phyloP scores from a whole-genome alignment of 805 yeast species.

The Kodamaea restingae region DNA sequence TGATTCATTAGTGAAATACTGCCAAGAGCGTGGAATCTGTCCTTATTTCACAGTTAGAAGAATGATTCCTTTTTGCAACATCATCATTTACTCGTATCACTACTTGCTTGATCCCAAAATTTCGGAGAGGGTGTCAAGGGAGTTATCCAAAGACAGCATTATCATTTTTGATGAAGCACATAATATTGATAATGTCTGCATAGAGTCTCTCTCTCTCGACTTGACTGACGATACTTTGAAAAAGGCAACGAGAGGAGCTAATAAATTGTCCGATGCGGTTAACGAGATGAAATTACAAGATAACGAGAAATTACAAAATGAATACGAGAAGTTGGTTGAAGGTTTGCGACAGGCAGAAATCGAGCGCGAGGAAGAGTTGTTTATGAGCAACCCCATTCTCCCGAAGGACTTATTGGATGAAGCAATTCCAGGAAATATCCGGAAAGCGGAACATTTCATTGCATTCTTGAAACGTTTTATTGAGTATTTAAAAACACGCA shows the following conservation, averaged over 20 bases:
- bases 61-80: conserved; percentile 92
- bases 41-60: conserved; percentile 98
- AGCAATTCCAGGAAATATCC: conserved; percentile 94
- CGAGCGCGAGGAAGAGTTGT: conserved; percentile 54
- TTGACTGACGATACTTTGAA: conserved; percentile 86
- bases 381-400: conserved; percentile 83
- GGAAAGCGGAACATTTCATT: conserved; percentile 95
- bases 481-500: conserved; percentile 91
- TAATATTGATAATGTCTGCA: conserved; percentile 97
- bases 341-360: conserved; percentile 84
- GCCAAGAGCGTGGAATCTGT: conserved; percentile 77
- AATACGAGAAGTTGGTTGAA: conserved; percentile 84
- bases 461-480: conserved; percentile 89
- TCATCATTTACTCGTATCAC: conserved; percentile 94
- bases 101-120: conserved; percentile 95
- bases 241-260: conserved; percentile 84
- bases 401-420: conserved; percentile 84
- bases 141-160: conserved; percentile 86
- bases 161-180: conserved; percentile 98
- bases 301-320: conserved; percentile 78
- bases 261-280: conserved; percentile 71
- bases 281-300: conserved; percentile 81
- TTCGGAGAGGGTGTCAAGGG: conserved; percentile 90
- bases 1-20: conserved; percentile 72
- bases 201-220: conserved; percentile 89